Evolutionary conservation across 202 grass and related monocot genomes (phyloP).

Genomic region (Eragrostis tef): DNA sequence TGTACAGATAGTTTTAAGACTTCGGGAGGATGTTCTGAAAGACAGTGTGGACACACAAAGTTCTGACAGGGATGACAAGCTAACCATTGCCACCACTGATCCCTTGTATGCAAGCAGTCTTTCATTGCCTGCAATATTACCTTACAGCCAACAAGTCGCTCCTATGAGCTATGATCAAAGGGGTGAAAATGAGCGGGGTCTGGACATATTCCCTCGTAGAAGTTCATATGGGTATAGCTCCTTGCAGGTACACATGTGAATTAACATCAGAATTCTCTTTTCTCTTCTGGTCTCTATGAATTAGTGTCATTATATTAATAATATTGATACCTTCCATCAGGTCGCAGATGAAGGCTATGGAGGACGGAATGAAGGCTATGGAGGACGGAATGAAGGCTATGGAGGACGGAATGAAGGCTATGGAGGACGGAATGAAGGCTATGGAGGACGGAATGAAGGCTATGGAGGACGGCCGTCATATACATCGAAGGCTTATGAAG

Average conservation of each 20-base stretch:
- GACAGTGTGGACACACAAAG: constrained; percentile 72
- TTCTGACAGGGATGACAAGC: constrained; percentile 70
- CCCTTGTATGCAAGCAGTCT: constrained; percentile 60
- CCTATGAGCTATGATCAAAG: constrained; percentile 68
- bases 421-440: constrained; percentile 56
- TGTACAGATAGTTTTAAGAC: constrained; percentile 85
- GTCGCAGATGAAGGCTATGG: constrained; percentile 63
- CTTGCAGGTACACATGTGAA: constrained; percentile 62
- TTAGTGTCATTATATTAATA: constrained; percentile 12
- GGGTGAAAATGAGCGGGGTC: constrained; percentile 63
- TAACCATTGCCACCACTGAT: constrained; percentile 51
- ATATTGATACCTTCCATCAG: constrained; percentile 49
- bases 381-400: constrained; percentile 53
- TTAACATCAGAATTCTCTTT: neutral
- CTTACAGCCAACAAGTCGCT: constrained; percentile 52
- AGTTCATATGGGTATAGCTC: constrained; percentile 75
- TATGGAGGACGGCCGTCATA: constrained; percentile 62
- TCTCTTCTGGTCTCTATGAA: constrained; percentile 17
- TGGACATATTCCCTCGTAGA: constrained; percentile 57
- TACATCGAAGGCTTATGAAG: constrained; percentile 69
- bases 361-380: constrained; percentile 52
- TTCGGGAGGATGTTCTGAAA: constrained; percentile 91
- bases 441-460: constrained; percentile 42
- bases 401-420: constrained; percentile 53
- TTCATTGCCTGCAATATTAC: constrained; percentile 62